These are phyloP conservation scores for Cnidoscolus chayamansa DNA, from an alignment of 441 rosid genomes.

Conservation along the genomic window DNA sequence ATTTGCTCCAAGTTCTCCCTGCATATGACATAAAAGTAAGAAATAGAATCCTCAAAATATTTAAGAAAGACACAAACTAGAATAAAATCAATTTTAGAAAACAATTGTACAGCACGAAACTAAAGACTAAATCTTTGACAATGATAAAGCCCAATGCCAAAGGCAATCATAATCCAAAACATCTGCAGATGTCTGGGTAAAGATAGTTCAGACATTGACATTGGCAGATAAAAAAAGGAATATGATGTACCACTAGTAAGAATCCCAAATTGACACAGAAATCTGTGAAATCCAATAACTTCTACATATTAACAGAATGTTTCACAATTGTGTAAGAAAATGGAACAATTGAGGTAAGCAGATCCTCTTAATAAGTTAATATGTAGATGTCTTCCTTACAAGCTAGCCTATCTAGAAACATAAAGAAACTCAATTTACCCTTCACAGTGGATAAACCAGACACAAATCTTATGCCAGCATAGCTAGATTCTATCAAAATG, in stretches of 20 bases:
- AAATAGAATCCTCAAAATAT: conserved; percentile 14
- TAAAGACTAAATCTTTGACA: neutral
- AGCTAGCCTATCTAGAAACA: neutral
- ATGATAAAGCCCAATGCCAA: neutral
- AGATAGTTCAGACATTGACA: neutral
- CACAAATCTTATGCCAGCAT: neutral
- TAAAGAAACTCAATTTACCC: neutral
- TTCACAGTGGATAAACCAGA: neutral
- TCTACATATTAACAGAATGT: neutral
- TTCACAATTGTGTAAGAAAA: neutral
- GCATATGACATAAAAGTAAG: conserved; percentile 25
- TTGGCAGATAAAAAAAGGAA: neutral
- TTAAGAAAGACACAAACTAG: conserved; percentile 4
- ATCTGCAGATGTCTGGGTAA: neutral
- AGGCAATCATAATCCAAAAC: neutral
- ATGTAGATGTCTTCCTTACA: neutral
- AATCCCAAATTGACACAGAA: neutral
- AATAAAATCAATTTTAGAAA: neutral
- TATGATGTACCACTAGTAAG: neutral
- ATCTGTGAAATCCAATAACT: neutral
- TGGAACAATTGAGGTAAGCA: neutral
- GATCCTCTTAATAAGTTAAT: too few relatives aligned
- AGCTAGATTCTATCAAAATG: neutral
- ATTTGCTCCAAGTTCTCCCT: conserved; percentile 91
- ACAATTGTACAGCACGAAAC: neutral